Base-by-base conservation (phyloP, 176 grass and related monocot species). In the Rhipidocladum racemiflorum region DNA sequence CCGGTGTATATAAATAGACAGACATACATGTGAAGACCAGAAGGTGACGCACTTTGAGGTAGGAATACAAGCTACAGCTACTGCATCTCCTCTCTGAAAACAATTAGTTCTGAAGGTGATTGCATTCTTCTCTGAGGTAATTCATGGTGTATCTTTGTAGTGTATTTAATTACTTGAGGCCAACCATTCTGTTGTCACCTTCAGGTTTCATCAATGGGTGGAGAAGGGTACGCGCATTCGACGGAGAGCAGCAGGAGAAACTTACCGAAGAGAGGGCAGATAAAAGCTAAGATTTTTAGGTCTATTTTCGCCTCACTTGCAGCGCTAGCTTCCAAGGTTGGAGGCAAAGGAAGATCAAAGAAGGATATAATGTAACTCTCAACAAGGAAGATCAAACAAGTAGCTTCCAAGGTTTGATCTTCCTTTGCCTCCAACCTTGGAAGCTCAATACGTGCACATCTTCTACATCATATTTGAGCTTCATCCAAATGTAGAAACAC, bases 191-290 rank as follows among this genome's bases (percentile, higher is more conserved):
- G 70, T 23, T 57, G 59, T 15, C 50, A 23, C 25, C 25, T 61
- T 36, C 32, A 75, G 50, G 46, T 57, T 56, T 57, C 72, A 25
- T 75, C 72, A n/a, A 75, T 75, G 72, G 72, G 29, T 55, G 71
- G 50, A 24, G 72, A 56, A 57, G 20, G 1, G 20, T 57, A 57
- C 50, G 56, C 42, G 9, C 9, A 48, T 48, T 79, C 27, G 13
- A 21, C 16, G 39, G 44, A 65, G 55, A 35, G 39, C n/a, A 38
- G 18, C 11, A 10, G 51, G 35, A 82, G 23, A 61, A 82, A 42
- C 1, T 25, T 82, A 69, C 66, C 66, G 9, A 61, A 54, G 79
- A 39, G 79, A 59, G 79, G 79, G 4, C 79, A 82, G 23, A 59
- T 82, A 61, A 82, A 82, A 59, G 24, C 16, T 14, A 57, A 45